Evolutionary conservation across 148 eudicot genomes (phyloP), one percentile per base, ranked within the genome.

Genomic region (Polygonum aviculare): DNA sequence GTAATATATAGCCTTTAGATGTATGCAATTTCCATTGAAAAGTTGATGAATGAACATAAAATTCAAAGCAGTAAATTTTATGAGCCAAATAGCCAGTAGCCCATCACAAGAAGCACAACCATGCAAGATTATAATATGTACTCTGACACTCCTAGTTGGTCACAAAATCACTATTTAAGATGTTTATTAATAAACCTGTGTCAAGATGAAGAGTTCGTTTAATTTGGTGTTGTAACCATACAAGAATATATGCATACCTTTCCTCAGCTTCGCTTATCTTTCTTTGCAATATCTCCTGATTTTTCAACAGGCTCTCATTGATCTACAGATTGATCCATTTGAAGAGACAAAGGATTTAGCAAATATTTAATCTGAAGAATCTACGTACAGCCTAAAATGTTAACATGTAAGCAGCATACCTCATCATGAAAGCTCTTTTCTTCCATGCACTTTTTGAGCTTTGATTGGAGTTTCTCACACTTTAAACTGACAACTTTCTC

Each of bases 371-470:
- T 50, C 45, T 14, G 44, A 62, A 10, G 2, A 22, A 2, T 31
- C 15, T 3, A 31, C 36, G 12, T 3, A 31, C 36, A 31, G 21
- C 4, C 40, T 31, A 63, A 63, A 31, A 19, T 4, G 69, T 26
- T 44, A 60, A 50, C 54, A 38, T 47, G 45, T 47, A 33, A 62
- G 74, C 74, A 75, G 83, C 92, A 81, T 81, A 91, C 97, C 77
- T 90, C 90, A 77, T 89, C 88, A 35, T 85, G 88, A 86, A 95
- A 95, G 77, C 83, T 88, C 83, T 89, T 89, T 79, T 92, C 97
- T 77, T 89, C 80, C 12, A 82, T 55, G 80, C 87, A 80, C 84
- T 85, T 92, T 77, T 88, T 90, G 71, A 90, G 79, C 86, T 90
- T 92, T 69, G 84, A 83, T 82, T 89, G 90, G 84, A 90, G 77